Evolutionary conservation across 2,329 filamentous ascomycete species (phyloP).

Genomic region (Aspergillus hiratsukae): DNA sequence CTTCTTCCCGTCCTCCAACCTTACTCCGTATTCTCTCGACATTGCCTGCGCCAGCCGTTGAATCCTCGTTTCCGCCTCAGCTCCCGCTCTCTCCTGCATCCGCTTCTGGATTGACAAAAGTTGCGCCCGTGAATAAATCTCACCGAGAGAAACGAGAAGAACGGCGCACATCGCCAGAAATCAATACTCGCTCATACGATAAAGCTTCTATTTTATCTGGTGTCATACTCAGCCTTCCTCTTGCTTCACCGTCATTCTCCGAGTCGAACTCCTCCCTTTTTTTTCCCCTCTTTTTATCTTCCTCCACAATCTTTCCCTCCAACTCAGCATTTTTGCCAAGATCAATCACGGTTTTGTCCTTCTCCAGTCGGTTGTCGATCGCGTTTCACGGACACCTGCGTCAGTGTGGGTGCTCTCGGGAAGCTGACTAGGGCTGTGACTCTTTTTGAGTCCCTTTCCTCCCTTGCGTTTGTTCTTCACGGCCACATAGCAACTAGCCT

Average conservation of each 20-base stretch:
- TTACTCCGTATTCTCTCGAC: background rate
- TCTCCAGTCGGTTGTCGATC: slow-evolving; percentile 14
- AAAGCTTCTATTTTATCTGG: background rate
- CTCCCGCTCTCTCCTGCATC: slow-evolving; percentile 11
- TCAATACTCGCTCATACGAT: background rate
- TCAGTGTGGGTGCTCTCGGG: slow-evolving; percentile 16
- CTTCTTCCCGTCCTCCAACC: slow-evolving; percentile 4
- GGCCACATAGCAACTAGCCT: background rate
- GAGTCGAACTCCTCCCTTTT: background rate
- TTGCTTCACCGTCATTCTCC: background rate
- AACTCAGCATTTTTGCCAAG: slow-evolving; percentile 24
- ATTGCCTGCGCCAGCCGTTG: slow-evolving; percentile 15
- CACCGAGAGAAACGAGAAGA: background rate
- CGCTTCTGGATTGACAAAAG: slow-evolving; percentile 8
- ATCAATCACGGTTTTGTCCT: slow-evolving; percentile 7
- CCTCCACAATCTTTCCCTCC: background rate
- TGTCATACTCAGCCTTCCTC: background rate
- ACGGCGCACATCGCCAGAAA: background rate
- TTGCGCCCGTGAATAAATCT: background rate
- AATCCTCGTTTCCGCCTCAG: slow-evolving; percentile 16
- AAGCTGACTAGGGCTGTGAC: slow-evolving; percentile 20
- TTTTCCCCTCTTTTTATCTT: background rate
- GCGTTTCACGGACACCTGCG: slow-evolving; percentile 24
- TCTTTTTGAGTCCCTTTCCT: slow-evolving; percentile 21
- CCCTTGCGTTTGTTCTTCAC: slow-evolving; percentile 16